Percentiles rank a stretch among this genome's conserved stretches.
These are phyloP conservation scores for Cryptococcus sp. DNA, from an alignment of 1,284 basidiomycete species.

Conservation along the genomic window DNA sequence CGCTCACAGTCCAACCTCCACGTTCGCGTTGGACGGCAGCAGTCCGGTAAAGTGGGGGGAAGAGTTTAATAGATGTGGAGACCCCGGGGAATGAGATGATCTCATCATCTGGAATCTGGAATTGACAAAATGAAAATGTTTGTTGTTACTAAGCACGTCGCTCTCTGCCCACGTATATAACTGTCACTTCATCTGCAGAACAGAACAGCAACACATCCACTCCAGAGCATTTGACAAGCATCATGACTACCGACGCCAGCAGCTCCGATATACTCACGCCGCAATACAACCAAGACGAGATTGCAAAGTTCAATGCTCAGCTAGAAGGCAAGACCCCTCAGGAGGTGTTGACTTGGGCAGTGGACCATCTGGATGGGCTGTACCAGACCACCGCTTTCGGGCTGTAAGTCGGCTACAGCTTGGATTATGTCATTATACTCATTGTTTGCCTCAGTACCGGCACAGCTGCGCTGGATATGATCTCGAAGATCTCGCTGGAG, in stretches of 20 bases:
- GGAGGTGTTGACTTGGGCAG: constrained; percentile 79
- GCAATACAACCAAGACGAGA: constrained; percentile 66
- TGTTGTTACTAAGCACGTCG: background rate
- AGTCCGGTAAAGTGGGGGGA: too few relatives aligned
- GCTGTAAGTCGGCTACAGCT: constrained; percentile 53
- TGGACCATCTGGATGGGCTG: constrained; percentile 68
- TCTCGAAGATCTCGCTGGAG: constrained; percentile 67
- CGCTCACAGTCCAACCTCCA: too few relatives aligned
- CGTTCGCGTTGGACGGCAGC: too few relatives aligned
- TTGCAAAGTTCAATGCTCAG: constrained; percentile 70
- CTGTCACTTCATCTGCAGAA: background rate
- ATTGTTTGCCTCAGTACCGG: constrained; percentile 61
- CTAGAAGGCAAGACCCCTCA: constrained; percentile 72
- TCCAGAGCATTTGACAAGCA: background rate
- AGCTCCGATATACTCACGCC: constrained; percentile 45
- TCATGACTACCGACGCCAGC: constrained; percentile 10
- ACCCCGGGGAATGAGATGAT: background rate
- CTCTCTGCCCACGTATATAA: background rate
- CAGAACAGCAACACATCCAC: constrained; percentile 1
- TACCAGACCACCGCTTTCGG: constrained; percentile 94
- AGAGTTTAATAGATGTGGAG: background rate
- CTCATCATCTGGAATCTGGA: constrained; percentile 2
- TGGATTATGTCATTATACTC: background rate
- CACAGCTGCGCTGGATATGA: constrained; percentile 87
- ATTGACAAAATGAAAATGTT: background rate